phyloP scores from a whole-genome alignment of 1,284 basidiomycete genomes.

The Pseudozyma tsukubaensis region DNA sequence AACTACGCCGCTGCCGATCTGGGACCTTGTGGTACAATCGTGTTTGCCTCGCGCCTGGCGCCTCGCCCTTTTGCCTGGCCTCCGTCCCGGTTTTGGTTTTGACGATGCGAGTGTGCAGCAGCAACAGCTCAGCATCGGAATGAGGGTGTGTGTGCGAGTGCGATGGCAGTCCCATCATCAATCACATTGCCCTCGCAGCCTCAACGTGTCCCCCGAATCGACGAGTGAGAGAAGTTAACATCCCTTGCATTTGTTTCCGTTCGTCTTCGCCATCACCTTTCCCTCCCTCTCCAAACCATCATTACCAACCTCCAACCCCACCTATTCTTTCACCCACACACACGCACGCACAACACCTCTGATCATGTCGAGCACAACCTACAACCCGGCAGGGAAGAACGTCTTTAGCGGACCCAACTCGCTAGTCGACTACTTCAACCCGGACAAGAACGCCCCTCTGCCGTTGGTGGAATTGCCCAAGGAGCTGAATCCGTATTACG shows the following conservation, averaged over 20 bases:
- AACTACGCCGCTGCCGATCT: too few species aligned
- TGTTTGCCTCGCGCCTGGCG: too few species aligned
- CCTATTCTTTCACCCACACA: not conserved
- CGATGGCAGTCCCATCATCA: not conserved
- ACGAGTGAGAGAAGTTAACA: not conserved
- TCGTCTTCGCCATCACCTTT: not conserved
- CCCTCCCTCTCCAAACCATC: not conserved
- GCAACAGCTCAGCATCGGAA: too few species aligned
- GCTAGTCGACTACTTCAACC: constrained; percentile 47
- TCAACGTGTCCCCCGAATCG: too few species aligned
- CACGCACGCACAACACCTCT: not conserved
- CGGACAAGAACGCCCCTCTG: constrained; percentile 43
- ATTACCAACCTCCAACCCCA: not conserved
- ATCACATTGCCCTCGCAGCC: not conserved
- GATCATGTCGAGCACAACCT: constrained; percentile 5
- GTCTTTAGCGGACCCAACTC: constrained; percentile 42
- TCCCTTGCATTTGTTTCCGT: constrained; percentile 1
- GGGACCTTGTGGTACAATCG: too few species aligned
- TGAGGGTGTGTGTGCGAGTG: not conserved
- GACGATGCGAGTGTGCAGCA: too few species aligned
- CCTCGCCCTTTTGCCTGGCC: too few species aligned
- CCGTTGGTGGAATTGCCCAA: constrained; percentile 48
- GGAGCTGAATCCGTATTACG: constrained; percentile 42
- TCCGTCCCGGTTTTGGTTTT: too few species aligned
- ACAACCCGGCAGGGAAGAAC: constrained; percentile 24